Base-by-base conservation (phyloP, 306 rosid species). In the Argentina anserina region DNA sequence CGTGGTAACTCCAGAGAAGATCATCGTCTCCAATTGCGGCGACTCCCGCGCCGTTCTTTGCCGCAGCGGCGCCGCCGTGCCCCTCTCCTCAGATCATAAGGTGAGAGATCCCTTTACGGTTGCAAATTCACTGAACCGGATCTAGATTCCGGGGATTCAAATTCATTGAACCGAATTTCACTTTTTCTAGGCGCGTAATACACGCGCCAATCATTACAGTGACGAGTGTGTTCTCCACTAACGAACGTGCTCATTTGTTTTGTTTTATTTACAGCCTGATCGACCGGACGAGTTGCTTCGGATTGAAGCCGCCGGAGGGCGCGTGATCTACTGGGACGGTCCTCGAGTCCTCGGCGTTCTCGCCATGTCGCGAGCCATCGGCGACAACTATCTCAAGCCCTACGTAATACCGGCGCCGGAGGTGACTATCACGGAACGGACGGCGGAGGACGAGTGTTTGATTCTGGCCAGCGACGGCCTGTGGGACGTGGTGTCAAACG, bases 11-110 rank as follows among this genome's bases (percentile, higher is more conserved):
- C 84, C 87, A 8, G 86, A 91, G 20, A 91, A 88, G 52, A 18
- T 94, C 33, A 36, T 94, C 53, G 88, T 94, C 64, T 81, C 99
- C 3, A 94, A 94, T 75, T 91, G 99, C 56, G 99, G 99, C 23
- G 97, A 94, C 26, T 94, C 99, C 4, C 93, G 99, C 9, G 97
- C 97, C 0, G 96, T 94, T 0, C 99, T 94, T 37, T 89, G 88
- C 83, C 91, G 96, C 0, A 76, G 52, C 43, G 92, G 93, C 72
- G 75, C 74, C 20, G 90, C 88, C 5, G 28, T 91, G 21, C 96
- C 97, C 0, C 92, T 94, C 4, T 94, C 99, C 60, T 82, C 81
- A 55, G 97, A 94, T 69, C 99, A 94, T 75, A 94, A 94, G 89
- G 98, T 89, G 69, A 6, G 67, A 9, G 42, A 34, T 61, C n/a